These are phyloP conservation scores for Rubia tinctorum DNA, from an alignment of 305 asterid genomes.

Conservation along the genomic window DNA sequence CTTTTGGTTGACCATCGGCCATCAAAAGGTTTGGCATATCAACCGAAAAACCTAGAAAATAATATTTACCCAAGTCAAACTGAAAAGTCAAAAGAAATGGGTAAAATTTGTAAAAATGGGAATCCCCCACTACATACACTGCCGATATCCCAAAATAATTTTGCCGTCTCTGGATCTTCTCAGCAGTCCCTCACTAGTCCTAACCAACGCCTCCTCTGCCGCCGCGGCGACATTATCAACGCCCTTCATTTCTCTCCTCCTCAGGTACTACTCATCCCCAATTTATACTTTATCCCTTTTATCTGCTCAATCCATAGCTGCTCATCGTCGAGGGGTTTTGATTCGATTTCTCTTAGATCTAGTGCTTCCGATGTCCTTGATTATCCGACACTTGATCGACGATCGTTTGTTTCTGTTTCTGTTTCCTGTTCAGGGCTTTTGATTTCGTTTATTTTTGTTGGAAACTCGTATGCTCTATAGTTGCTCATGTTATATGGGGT, in stretches of 20 bases:
- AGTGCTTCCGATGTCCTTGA: not conserved
- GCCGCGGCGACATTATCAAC: slow-evolving; percentile 17
- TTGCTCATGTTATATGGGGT: not conserved
- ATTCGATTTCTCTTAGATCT: slow-evolving; percentile 14
- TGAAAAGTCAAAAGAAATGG: not conserved
- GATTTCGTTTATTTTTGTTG: no score
- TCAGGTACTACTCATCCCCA: slow-evolving; percentile 2
- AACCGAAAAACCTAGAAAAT: no score
- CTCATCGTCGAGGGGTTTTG: slow-evolving; percentile 1
- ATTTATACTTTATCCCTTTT: not conserved
- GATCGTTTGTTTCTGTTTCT: not conserved
- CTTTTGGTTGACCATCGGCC: no score
- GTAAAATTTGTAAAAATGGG: not conserved
- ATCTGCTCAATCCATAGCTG: not conserved
- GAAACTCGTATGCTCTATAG: not conserved
- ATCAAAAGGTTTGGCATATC: no score
- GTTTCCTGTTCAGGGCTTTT: not conserved
- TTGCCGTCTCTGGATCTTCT: slow-evolving; percentile 5
- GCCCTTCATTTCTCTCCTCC: not conserved
- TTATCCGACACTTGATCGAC: not conserved
- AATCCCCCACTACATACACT: not conserved
- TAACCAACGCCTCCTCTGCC: slow-evolving; percentile 3
- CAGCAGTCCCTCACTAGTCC: slow-evolving; percentile 18
- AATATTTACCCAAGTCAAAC: not conserved
- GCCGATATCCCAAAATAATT: not conserved